phyloP scores from a whole-genome alignment of 805 yeast genomes.

The Scheffersomyces amazonensis region DNA sequence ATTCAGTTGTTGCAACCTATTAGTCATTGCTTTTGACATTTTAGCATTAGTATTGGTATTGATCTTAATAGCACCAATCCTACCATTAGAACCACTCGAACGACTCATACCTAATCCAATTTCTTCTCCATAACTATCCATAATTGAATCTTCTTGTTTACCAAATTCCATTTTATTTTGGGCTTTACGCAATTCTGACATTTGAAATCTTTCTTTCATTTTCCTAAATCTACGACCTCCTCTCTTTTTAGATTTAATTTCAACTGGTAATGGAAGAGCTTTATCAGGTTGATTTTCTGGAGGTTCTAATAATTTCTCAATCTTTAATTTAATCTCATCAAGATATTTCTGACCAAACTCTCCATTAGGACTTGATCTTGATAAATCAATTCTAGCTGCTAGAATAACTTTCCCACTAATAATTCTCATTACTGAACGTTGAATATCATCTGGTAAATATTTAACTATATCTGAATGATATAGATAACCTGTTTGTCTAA shows the following conservation, averaged over 20 bases:
- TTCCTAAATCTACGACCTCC: conserved; percentile 84
- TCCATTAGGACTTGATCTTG: conserved; percentile 43
- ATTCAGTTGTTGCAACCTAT: conserved; percentile 32
- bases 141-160: conserved; percentile 57
- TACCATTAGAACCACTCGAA: conserved; percentile 14
- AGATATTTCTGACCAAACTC: conserved; percentile 56
- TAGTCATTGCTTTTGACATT: conserved; percentile 59
- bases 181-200: conserved; percentile 78
- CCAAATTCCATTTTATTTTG: conserved; percentile 88
- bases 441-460: conserved; percentile 52
- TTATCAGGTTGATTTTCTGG: conserved; percentile 63
- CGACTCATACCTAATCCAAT: conserved; percentile 77
- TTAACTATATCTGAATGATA: conserved; percentile 60
- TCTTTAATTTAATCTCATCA: conserved; percentile 56
- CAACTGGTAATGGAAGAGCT: conserved; percentile 73
- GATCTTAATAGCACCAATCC: conserved; percentile 26
- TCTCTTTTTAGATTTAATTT: conserved; percentile 73
- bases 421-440: conserved; percentile 72
- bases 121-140: conserved; percentile 74
- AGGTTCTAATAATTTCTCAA: conserved; percentile 73
- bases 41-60: conserved; percentile 53
- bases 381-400: conserved; percentile 79
- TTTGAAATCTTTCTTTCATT: conserved; percentile 73
- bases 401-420: conserved; percentile 75
- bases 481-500: conserved; percentile 67